Evolutionary conservation across 176 grass and related monocot species (phyloP).

Genomic region (Oryza glaberrima): DNA sequence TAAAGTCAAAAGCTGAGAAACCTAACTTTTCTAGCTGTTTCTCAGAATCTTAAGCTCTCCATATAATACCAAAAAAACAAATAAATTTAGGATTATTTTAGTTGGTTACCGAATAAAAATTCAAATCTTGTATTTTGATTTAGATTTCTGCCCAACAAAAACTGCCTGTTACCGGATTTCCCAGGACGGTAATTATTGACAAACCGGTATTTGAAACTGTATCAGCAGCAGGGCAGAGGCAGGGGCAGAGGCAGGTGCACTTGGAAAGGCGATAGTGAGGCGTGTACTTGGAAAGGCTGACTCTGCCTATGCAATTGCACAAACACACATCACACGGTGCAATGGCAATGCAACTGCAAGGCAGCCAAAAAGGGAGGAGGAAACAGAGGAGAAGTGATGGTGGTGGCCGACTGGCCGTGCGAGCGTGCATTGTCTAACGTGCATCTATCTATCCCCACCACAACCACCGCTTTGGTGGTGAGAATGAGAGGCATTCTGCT

Average conservation of each 20-base stretch:
- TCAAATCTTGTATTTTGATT: no score
- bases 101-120: background rate
- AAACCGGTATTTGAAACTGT: background rate
- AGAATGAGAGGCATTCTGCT: background rate
- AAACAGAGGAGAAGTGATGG: background rate
- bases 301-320: background rate
- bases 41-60: no score
- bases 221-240: no score
- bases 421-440: background rate
- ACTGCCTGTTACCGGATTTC: no score
- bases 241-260: no score
- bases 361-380: background rate
- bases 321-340: no score
- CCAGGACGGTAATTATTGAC: no score
- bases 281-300: background rate
- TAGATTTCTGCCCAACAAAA: no score
- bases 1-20: fast-evolving
- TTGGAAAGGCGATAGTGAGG: background rate
- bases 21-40: no score
- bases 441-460: background rate
- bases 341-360: background rate
- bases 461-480: background rate
- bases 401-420: no score
- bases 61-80: background rate
- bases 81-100: background rate